phyloP scores from a whole-genome alignment of 2,329 filamentous ascomycete genomes.

The Aureobasidium pullulans region DNA sequence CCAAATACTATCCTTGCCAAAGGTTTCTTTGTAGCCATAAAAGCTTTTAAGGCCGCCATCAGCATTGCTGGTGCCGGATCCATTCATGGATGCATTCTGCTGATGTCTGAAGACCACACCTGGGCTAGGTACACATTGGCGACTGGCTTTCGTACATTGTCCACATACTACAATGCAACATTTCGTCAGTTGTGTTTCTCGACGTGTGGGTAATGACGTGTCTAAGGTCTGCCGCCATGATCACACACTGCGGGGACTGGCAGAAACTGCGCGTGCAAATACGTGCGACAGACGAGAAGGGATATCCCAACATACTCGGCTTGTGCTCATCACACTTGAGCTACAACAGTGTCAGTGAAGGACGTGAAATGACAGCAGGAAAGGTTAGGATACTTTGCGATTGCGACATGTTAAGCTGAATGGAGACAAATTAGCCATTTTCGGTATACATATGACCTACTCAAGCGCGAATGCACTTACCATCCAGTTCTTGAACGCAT shows the following conservation, averaged over 20 bases:
- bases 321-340: constrained; percentile 59
- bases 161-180: constrained; percentile 35
- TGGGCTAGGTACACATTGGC: constrained; percentile 54
- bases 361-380: neutral
- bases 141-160: constrained; percentile 53
- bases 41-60: constrained; percentile 50
- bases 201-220: neutral
- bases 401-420: constrained; percentile 27
- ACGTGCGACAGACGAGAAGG: neutral
- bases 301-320: constrained; percentile 30
- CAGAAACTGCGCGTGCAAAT: neutral
- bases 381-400: constrained; percentile 21
- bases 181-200: neutral
- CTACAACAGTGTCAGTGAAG: constrained; percentile 27
- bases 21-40: constrained; percentile 61
- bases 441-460: no score
- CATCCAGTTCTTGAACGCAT: constrained; percentile 27
- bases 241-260: neutral
- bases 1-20: constrained; percentile 54
- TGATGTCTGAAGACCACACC: constrained; percentile 61
- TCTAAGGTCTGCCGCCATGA: neutral
- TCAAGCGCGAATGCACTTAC: constrained; percentile 18
- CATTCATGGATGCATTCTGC: constrained; percentile 63
- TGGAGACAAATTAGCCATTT: constrained; percentile 10
- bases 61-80: constrained; percentile 34